Evolutionary conservation across 148 eudicot species (phyloP).

Genomic region (Euryodendron excelsum): DNA sequence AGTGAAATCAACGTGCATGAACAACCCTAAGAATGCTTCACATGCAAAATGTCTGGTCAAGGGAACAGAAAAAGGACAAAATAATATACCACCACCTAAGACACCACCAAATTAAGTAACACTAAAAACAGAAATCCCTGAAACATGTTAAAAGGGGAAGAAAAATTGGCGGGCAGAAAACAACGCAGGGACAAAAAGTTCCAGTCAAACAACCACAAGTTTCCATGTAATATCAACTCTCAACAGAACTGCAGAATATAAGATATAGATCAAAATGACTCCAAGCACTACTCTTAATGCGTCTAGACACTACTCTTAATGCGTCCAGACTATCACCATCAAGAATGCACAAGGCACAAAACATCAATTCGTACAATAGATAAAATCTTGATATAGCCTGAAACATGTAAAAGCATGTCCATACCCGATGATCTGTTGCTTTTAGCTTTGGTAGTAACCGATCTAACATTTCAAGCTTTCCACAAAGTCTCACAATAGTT

Average conservation of each 20-base stretch:
- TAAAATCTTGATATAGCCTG: not conserved
- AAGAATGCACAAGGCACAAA: not conserved
- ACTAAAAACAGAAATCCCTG: not conserved
- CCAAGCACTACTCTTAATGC: not conserved
- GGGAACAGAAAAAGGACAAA: not conserved
- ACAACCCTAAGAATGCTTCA: not conserved
- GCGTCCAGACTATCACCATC: conserved; percentile 4
- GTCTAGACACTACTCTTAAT: no score
- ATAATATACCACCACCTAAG: not conserved
- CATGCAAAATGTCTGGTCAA: conserved; percentile 7
- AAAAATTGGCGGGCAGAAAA: not conserved
- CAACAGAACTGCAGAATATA: conserved; percentile 6
- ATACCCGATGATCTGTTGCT: conserved; percentile 98
- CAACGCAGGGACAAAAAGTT: not conserved
- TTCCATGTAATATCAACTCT: not conserved
- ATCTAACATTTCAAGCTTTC: conserved; percentile 99
- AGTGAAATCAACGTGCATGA: not conserved
- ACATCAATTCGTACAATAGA: not conserved
- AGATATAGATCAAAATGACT: not conserved
- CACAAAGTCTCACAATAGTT: conserved; percentile 80
- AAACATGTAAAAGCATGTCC: conserved; percentile 10
- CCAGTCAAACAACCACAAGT: not conserved
- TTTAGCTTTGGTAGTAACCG: conserved; percentile 89
- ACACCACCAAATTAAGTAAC: not conserved
- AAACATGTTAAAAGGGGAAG: not conserved